Base-by-base conservation (phyloP, 345 rosid species). In the Hypericum perforatum region DNA sequence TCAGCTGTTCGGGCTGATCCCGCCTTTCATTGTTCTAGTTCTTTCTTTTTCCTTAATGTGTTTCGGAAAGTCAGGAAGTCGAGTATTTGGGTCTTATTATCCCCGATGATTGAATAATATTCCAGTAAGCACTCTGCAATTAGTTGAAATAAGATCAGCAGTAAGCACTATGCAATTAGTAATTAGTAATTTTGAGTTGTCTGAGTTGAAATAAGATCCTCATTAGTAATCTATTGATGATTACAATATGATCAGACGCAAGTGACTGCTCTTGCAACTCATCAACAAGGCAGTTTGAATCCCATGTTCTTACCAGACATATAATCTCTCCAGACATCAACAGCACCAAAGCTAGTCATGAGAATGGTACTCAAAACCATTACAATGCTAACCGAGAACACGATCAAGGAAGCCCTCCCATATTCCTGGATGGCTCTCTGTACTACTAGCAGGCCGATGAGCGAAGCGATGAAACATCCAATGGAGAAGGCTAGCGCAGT, bases 321-420 rank as follows among this genome's bases (percentile, higher is more conserved):
- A 42, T 60, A 82, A 50, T 86, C 79, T 15, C 72, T 76, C 95
- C 83, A 90, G 22, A 75, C 70, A 40, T 90, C 66, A 37, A 82
- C 62, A 50, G 79, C 82, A 56, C 88, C 86, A 54, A 75, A 86
- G 58, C 86, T 77, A 63, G 94, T 86, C 51, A 84, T 77, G 57
- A 90, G 59, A 59, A 84, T 22, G 1, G 32, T 22, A 4, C 32
- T 22, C 32, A 22, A 22, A 22, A 22, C 32, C 32, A 22, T 22
- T 22, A 22, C 32, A 4, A 22, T 22, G 32, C 32, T 22, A 22
- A 22, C 32, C 4, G 32, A 90, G 71, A 90, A 90, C 11, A 87
- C 92, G 5, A 91, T 87, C 36, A 85, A 68, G 2, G 98, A 91
- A 16, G 90, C 95, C 45, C 96, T 76, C 13, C 96, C 96, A 11